Conservation (phyloP, 2,329 filamentous ascomycete species). For the Magnaporthiopsis rhizophila region DNA sequence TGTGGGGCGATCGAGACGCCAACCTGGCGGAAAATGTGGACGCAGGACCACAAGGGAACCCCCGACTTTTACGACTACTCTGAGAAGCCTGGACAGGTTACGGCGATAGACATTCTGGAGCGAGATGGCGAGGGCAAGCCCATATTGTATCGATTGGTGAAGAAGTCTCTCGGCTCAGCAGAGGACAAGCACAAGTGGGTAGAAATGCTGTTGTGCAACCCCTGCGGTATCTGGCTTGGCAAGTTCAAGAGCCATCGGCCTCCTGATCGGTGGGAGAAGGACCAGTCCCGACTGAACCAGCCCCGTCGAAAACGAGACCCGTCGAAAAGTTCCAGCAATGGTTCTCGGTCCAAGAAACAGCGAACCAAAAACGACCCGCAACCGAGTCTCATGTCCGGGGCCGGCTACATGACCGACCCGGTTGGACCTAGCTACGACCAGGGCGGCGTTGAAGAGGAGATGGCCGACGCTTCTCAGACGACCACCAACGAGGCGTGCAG, state of each 20-base stretch:
- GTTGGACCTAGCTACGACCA: constrained; percentile 34
- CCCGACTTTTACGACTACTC: constrained; percentile 65
- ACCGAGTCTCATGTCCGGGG: constrained; percentile 43
- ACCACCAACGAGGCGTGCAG: not conserved
- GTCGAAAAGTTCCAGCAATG: constrained; percentile 28
- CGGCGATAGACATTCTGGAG: constrained; percentile 63
- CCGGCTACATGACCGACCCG: constrained; percentile 45
- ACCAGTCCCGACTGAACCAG: constrained; percentile 42
- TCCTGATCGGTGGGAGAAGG: constrained; percentile 71
- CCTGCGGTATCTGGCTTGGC: constrained; percentile 89
- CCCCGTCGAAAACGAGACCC: constrained; percentile 38
- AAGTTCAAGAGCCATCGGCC: constrained; percentile 84
- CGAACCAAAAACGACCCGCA: constrained; percentile 39
- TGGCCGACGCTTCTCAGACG: not conserved
- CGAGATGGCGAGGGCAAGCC: constrained; percentile 55
- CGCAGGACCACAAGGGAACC: constrained; percentile 62
- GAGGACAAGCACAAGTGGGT: constrained; percentile 62
- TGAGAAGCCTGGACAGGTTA: constrained; percentile 63
- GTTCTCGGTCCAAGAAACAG: constrained; percentile 37
- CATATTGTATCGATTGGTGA: constrained; percentile 64
- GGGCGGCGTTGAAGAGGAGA: constrained; percentile 9
- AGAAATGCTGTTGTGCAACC: constrained; percentile 79
- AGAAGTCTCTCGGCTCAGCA: constrained; percentile 57
- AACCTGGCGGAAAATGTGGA: constrained; percentile 90
- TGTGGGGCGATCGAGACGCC: constrained; percentile 94